A percentile compares a stretch with the other conserved stretches of the same genome.
These are phyloP conservation scores for Tetrahymena thermophila DNA, from an alignment of 73 alveolate genomes.

Conservation along the genomic window DNA sequence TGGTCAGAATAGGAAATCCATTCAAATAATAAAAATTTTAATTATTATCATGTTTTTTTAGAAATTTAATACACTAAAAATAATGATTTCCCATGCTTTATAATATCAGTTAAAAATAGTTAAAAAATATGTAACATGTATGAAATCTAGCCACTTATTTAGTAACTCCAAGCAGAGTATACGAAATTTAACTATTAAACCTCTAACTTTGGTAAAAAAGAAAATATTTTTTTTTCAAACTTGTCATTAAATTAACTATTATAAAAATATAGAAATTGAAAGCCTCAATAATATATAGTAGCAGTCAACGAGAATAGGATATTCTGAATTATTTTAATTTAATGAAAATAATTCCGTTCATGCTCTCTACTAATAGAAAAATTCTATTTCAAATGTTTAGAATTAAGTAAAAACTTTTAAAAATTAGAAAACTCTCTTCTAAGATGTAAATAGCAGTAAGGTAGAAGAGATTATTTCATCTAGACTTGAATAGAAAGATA, in stretches of 20 bases:
- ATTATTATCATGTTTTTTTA: background rate
- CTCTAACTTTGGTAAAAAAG: background rate
- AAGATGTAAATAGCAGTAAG: background rate
- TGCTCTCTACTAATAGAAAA: background rate
- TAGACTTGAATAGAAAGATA: background rate
- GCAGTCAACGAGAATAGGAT: background rate
- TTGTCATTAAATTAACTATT: background rate
- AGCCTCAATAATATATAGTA: background rate
- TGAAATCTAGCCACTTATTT: background rate
- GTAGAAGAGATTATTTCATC: background rate
- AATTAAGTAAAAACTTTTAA: background rate
- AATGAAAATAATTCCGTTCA: background rate
- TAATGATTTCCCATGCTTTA: background rate
- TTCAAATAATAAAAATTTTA: background rate
- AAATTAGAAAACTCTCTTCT: background rate
- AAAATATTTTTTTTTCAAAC: background rate
- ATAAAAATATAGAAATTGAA: background rate
- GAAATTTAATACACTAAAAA: background rate
- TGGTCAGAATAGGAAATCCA: background rate
- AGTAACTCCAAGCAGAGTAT: background rate
- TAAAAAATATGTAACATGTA: background rate
- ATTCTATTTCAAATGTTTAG: background rate
- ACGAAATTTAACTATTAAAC: background rate
- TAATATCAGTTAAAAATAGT: background rate
- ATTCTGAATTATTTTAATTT: background rate